phyloP scores from a whole-genome alignment of 257 asterid genomes.

The Nicotiana undulata region DNA sequence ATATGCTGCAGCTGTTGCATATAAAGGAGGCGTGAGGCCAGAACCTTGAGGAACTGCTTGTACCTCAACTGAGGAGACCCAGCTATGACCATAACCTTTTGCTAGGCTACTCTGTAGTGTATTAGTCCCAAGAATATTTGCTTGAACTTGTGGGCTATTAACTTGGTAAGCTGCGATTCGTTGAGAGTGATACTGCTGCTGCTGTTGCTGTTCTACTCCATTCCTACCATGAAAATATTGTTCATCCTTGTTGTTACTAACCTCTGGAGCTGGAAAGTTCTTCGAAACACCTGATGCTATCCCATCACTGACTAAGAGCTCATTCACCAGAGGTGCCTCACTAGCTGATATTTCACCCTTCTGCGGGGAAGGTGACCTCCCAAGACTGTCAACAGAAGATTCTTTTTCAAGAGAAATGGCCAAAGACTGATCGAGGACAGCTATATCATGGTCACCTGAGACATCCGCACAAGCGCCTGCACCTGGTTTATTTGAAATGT shows the following conservation, averaged over 20 bases:
- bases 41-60: conserved; percentile 44
- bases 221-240: conserved; percentile 31
- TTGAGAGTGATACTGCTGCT: conserved; percentile 37
- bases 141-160: conserved; percentile 39
- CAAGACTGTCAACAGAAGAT: conserved; percentile 21
- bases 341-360: conserved; percentile 28
- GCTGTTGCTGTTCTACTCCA: conserved; percentile 17
- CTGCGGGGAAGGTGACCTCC: conserved; percentile 24
- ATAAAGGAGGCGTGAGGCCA: conserved; percentile 51
- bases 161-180: conserved; percentile 33
- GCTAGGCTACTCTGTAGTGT: conserved; percentile 18
- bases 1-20: conserved; percentile 61
- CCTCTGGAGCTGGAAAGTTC: conserved; percentile 21
- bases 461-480: conserved; percentile 20
- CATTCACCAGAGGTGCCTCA: conserved; percentile 28
- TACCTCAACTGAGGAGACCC: conserved; percentile 38
- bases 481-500: conserved; percentile 28
- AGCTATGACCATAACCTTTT: conserved; percentile 22
- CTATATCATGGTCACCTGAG: conserved; percentile 24
- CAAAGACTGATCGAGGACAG: conserved; percentile 24
- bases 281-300: conserved; percentile 25
- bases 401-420: conserved; percentile 18
- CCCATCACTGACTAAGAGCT: conserved; percentile 22
- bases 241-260: conserved; percentile 29
- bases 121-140: conserved; percentile 25